Base-by-base conservation (phyloP, 2,329 filamentous ascomycete genomes). In the Mollisiaceae sp. region DNA sequence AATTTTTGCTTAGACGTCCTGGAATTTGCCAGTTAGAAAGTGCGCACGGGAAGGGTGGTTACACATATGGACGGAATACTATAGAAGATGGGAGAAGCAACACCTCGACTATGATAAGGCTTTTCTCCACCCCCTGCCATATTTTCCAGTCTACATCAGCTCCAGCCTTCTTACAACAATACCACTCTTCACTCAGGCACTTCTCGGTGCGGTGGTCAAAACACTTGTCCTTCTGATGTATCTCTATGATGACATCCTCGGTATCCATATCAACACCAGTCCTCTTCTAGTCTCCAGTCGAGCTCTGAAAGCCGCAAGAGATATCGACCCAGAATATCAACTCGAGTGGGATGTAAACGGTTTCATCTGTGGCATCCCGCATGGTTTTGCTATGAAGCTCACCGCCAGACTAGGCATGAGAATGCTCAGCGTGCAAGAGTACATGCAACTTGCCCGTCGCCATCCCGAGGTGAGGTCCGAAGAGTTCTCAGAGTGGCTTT, bases 401-500 rank as follows among this genome's bases (percentile, higher is more conserved):
- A 14, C 50, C 4, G 20, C 12, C 14, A 27, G 5, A 12, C 20
- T 24, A 11, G 11, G 50, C 20, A 54, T 24, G 20, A 4, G 50
- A 54, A 54, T 14, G 50, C 45, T 52, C 45, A 8, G 45, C 8
- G 45, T 52, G 18, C 45, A 52, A 8, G 45, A 52, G 45, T 52
- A 8, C 45, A 52, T 52, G 45, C 45, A 52, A 18, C 45, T 52
- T n/a, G 45, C 45, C 18, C 22, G 18, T 52, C 45, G 18, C 8
- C 45, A 52, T n/a, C n/a, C n/a, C n/a, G n/a, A n/a, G n/a, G n/a
- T n/a, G n/a, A n/a, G n/a, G n/a, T n/a, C n/a, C n/a, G n/a, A n/a
- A n/a, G n/a, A n/a, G n/a, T n/a, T 52, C 45, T 8, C 45, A 52
- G 45, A 52, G 45, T 52, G 45, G 45, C 45, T 52, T 52, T 52